Evolutionary conservation across 768 basidiomycete genomes (phyloP).

Genomic region (Mrakia blollopis): DNA sequence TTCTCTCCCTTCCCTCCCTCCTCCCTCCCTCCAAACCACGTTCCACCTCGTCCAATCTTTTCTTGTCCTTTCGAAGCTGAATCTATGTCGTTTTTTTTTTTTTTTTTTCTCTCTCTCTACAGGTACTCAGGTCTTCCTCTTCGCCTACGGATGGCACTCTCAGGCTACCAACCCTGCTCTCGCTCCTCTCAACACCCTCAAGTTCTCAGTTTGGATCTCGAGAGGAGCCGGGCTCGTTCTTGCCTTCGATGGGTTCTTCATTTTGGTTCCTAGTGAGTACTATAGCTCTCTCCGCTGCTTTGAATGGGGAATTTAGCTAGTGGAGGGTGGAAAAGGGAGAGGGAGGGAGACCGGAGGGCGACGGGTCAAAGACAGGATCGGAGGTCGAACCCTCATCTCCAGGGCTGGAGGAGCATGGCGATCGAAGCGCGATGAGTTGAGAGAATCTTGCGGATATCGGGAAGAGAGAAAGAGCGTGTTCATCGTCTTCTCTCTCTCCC

Average conservation of each 20-base stretch:
- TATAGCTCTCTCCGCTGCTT: background rate
- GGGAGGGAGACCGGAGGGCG: background rate
- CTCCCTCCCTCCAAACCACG: background rate
- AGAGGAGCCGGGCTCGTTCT: slow-evolving; percentile 88
- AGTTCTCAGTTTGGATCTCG: slow-evolving; percentile 81
- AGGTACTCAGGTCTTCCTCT: slow-evolving; percentile 21
- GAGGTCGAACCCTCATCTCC: no score
- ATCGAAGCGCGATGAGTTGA: no score
- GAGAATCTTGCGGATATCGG: no score
- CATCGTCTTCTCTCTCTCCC: no score
- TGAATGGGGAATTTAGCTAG: background rate
- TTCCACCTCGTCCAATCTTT: background rate
- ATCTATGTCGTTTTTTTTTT: background rate
- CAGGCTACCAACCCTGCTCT: slow-evolving; percentile 62
- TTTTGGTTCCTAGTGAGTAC: slow-evolving; percentile 63
- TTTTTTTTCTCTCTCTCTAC: background rate
- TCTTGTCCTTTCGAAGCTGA: background rate
- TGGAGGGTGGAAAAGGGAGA: background rate
- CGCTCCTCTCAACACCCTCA: slow-evolving; percentile 69
- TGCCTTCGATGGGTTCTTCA: slow-evolving; percentile 77
- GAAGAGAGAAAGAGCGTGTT: no score
- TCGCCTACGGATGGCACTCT: slow-evolving; percentile 82
- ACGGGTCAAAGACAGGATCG: no score
- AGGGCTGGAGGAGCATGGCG: no score
- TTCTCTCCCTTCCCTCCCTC: background rate